Base-by-base conservation (phyloP, 202 grass and related monocot species). In the Carex arenaria region DNA sequence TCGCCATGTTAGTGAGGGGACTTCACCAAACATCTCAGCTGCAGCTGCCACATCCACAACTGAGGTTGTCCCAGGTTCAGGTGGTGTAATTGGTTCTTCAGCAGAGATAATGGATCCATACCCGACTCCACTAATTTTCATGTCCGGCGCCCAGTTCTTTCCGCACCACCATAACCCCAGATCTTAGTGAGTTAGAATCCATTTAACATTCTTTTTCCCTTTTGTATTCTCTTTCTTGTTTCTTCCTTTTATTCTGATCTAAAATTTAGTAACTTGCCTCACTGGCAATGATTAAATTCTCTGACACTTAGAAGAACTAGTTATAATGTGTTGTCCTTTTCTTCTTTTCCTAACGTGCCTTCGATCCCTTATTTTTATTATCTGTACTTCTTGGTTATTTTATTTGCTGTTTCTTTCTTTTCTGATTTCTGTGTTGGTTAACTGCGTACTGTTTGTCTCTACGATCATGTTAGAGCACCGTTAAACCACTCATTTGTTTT, bases 41-140 rank as follows among this genome's bases (percentile, higher is more conserved):
- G 78, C 84, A 0, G 84, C 78, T 10, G 89, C 87, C 0, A 83
- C 82, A 8, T 69, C 79, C 20, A 68, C 38, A 14, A 60, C 9
- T 10, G 73, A 78, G 28, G 85, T 65, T 85, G 87, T 20, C 22
- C 74, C 64, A 54, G 91, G 87, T 14, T 79, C 87, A 7, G 78
- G 63, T 3, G 82, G 67, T 42, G 88, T 81, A 71, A 61, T 83
- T 57, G 67, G 89, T 72, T 89, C 87, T 84, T 93, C 94, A 77
- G 94, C 91, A 70, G 91, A 86, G 74, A 75, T 97, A 26, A 93
- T 97, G 85, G 94, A 97, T 31, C 94, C 94, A 54, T 97, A 97
- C 76, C 89, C 94, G 6, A 97, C 94, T 18, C 86, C 90, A 1
- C 85, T 89, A 66, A 80, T 83, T 15, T 94, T 83, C 88, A 79